A percentile compares a stretch with the other conserved stretches of the same genome.
phyloP scores from a whole-genome alignment of 2,329 filamentous ascomycete species.

The Cladosporium sp. region DNA sequence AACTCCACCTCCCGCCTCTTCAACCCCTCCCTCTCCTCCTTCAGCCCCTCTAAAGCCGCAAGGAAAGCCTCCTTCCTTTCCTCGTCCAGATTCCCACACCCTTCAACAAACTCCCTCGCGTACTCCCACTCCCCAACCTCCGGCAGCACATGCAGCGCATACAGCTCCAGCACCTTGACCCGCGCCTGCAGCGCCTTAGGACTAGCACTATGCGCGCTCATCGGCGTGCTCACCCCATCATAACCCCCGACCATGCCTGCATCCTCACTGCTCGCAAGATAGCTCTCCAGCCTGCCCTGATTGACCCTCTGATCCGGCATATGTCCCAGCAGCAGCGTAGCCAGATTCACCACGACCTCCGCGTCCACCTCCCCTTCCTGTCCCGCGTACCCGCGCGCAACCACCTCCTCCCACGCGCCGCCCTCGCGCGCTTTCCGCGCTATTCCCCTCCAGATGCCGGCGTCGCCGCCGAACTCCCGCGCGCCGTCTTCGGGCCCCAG shows the following conservation, averaged over 20 bases:
- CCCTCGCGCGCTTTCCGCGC: constrained; percentile 82
- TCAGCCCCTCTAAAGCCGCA: constrained; percentile 22
- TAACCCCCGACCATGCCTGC: constrained; percentile 33
- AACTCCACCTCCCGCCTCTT: constrained; percentile 57
- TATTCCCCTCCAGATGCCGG: constrained; percentile 69
- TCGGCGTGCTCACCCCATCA: constrained; percentile 48
- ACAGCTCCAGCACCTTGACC: constrained; percentile 89
- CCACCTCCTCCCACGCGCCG: constrained; percentile 89
- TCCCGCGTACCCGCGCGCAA: constrained; percentile 78
- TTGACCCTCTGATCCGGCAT: constrained; percentile 76
- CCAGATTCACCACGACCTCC: constrained; percentile 88
- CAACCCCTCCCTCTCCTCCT: constrained; percentile 59
- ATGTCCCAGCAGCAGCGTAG: constrained; percentile 85
- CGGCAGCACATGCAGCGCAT: constrained; percentile 89
- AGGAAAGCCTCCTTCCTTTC: constrained; percentile 53
- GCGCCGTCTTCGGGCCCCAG: constrained; percentile 87
- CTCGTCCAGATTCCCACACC: constrained; percentile 68
- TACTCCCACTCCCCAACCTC: constrained; percentile 96
- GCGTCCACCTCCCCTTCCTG: constrained; percentile 86
- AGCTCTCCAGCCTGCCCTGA: constrained; percentile 81
- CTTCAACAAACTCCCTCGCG: constrained; percentile 79
- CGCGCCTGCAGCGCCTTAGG: constrained; percentile 49
- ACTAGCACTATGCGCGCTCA: constrained; percentile 41
- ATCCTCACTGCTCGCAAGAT: constrained; percentile 63
- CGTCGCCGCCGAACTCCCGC: constrained; percentile 67